These are phyloP conservation scores for Inonotus hispidus DNA, from an alignment of 1,284 basidiomycete genomes.

Conservation along the genomic window DNA sequence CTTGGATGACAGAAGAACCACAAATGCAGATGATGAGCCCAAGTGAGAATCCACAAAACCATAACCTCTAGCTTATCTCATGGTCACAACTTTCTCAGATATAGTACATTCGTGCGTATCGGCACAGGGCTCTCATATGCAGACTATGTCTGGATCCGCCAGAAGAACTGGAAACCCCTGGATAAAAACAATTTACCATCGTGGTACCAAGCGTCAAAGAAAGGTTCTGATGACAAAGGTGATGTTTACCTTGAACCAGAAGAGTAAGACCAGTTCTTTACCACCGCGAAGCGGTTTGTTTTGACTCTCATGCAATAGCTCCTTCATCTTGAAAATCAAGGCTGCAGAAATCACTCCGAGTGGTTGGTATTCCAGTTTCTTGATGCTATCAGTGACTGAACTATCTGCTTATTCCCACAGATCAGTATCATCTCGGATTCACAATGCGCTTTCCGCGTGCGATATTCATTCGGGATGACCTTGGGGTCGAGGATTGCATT, in stretches of 20 bases:
- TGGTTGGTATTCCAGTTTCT: constrained; percentile 37
- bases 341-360: constrained; percentile 80
- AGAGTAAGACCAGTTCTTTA: constrained; percentile 44
- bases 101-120: constrained; percentile 77
- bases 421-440: constrained; percentile 66
- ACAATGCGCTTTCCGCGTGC: constrained; percentile 89
- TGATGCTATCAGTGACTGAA: not conserved
- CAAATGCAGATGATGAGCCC: constrained; percentile 52
- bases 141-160: constrained; percentile 79
- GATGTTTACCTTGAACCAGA: constrained; percentile 77
- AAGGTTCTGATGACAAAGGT: constrained; percentile 67
- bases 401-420: constrained; percentile 31
- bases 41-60: constrained; percentile 38
- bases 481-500: constrained; percentile 63
- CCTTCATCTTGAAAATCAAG: constrained; percentile 86
- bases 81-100: constrained; percentile 38
- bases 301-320: constrained; percentile 39
- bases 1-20: constrained; percentile 55
- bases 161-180: constrained; percentile 71
- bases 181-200: constrained; percentile 60
- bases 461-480: constrained; percentile 71
- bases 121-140: constrained; percentile 81
- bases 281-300: not conserved
- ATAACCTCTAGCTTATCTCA: constrained; percentile 5
- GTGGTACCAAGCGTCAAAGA: constrained; percentile 48